A percentile compares a stretch with the other conserved stretches of the same genome.
Evolutionary conservation across 2,329 filamentous ascomycete species (phyloP).

Genomic region (Colletotrichum spaethianum): DNA sequence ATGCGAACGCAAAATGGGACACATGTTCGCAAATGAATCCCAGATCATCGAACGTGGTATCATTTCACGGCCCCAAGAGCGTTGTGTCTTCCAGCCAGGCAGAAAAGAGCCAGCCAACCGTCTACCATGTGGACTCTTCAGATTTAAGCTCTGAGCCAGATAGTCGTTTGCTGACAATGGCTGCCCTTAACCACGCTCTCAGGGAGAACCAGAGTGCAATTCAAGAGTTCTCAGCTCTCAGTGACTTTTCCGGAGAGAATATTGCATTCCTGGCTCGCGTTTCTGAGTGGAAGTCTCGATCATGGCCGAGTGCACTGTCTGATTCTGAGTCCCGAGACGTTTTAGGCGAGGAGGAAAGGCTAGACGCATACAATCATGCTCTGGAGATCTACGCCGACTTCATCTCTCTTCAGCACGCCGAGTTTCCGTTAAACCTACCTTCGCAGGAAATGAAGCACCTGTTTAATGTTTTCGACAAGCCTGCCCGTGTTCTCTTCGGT

Average conservation of each 20-base stretch:
- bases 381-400: conserved; percentile 64
- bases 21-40: conserved; percentile 45
- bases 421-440: conserved; percentile 67
- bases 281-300: conserved; percentile 57
- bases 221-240: conserved; percentile 66
- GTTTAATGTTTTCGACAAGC: conserved; percentile 58
- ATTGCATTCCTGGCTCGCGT: conserved; percentile 68
- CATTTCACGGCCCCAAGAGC: conserved; percentile 41
- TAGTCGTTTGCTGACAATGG: conserved; percentile 65
- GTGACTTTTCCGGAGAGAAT: conserved; percentile 72
- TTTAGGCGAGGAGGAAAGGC: background rate
- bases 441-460: conserved; percentile 57
- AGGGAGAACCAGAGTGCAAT: conserved; percentile 61
- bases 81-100: conserved; percentile 40
- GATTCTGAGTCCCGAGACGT: background rate
- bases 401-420: conserved; percentile 61
- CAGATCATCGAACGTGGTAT: conserved; percentile 35
- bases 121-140: conserved; percentile 36
- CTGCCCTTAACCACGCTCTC: conserved; percentile 65
- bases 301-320: conserved; percentile 1
- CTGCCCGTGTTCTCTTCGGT: conserved; percentile 53
- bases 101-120: conserved; percentile 51
- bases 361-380: conserved; percentile 58
- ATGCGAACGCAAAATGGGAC: conserved; percentile 50
- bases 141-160: conserved; percentile 44